These are phyloP conservation scores for Heracleum sosnowskyi DNA, from an alignment of 129 eudicot species.

Conservation along the genomic window DNA sequence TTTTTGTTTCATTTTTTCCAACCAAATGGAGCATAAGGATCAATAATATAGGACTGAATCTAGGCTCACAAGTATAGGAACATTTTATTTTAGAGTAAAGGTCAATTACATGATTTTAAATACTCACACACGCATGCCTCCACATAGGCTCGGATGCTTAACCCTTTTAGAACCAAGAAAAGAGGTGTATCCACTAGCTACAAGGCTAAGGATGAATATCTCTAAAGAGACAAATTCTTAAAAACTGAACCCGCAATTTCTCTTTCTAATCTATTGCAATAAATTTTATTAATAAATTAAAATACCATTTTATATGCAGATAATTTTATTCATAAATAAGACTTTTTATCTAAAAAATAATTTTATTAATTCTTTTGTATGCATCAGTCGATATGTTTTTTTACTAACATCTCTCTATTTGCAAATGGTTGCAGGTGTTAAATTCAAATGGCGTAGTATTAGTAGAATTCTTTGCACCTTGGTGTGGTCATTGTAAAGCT, in stretches of 20 bases:
- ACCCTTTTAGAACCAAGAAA: too few species aligned
- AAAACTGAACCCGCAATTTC: too few species aligned
- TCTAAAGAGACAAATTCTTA: too few species aligned
- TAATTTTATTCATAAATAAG: too few species aligned
- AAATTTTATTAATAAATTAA: too few species aligned
- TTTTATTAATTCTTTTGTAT: not conserved
- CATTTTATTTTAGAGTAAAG: too few species aligned
- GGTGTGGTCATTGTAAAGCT: constrained; percentile 96
- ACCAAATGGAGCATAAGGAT: too few species aligned
- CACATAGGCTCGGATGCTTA: not conserved
- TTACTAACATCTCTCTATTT: not conserved
- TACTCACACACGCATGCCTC: not conserved
- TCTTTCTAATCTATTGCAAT: too few species aligned
- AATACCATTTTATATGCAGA: too few species aligned
- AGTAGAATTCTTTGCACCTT: constrained; percentile 89
- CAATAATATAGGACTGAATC: too few species aligned
- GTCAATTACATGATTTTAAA: not conserved
- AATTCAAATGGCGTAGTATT: constrained; percentile 81
- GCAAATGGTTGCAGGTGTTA: constrained; percentile 40
- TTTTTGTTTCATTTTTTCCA: too few species aligned
- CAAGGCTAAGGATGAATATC: not conserved
- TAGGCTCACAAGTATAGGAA: not conserved
- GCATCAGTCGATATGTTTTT: not conserved
- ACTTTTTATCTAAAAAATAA: too few species aligned
- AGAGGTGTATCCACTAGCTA: not conserved